Conservation (phyloP, 164 flowering plant genomes). For the Chimonanthus salicifolius region DNA sequence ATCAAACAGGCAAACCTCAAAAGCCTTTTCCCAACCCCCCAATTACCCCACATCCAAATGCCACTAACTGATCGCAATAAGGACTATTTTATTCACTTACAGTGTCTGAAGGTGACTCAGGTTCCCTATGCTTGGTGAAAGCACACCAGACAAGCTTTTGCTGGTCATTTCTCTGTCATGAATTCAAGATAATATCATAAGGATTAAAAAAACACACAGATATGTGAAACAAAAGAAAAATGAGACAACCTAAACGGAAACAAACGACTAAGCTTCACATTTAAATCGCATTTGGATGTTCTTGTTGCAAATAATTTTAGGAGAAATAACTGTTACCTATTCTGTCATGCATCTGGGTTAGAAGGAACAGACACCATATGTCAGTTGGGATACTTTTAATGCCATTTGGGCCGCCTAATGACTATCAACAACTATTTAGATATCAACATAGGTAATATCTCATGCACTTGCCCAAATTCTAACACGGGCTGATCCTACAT, state of each 20-base stretch:
- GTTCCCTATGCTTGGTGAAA: slow-evolving; percentile 79
- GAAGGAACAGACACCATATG: background rate
- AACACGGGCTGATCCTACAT: too few species aligned
- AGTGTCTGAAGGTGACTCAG: slow-evolving; percentile 72
- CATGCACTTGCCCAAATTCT: background rate
- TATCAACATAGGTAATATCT: too few species aligned
- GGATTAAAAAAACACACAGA: background rate
- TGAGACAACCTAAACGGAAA: background rate
- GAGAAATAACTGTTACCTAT: background rate
- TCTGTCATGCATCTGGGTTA: background rate
- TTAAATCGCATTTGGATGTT: background rate
- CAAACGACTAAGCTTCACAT: background rate
- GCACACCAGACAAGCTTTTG: slow-evolving; percentile 61
- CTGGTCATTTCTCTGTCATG: slow-evolving; percentile 73
- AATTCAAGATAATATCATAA: slow-evolving; percentile 3
- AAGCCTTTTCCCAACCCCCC: background rate
- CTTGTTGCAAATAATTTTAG: background rate
- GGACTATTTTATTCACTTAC: slow-evolving; percentile 33
- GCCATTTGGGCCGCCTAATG: too few species aligned
- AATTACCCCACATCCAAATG: background rate
- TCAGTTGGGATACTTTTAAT: too few species aligned
- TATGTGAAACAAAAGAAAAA: background rate
- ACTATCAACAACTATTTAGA: too few species aligned
- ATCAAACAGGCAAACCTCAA: background rate
- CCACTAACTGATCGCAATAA: background rate